Evolutionary conservation across 805 yeast genomes (phyloP), one percentile per base, ranked within the genome.

Genomic region (Candida maesae): DNA sequence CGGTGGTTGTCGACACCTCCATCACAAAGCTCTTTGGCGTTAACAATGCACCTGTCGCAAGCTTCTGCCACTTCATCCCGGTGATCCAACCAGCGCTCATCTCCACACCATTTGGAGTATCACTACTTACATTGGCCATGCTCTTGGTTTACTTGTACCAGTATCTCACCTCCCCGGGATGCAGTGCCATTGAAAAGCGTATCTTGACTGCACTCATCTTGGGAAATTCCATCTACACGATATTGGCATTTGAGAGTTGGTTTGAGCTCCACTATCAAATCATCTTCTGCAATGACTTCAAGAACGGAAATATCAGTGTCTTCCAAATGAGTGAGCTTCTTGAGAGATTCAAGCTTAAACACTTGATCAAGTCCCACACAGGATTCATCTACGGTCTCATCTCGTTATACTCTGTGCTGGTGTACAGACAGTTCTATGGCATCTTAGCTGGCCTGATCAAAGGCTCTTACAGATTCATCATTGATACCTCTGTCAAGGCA

Each of bases 281-380:
- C 12, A 43, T 55, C 18, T 33, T 53, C 16, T 57, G 61, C 41
- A 57, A 57, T 39, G 58, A 57, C 14, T 57, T 54, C 42, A 57
- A 55, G 38, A 55, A 55, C 29, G 61, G 61, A 1, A 23, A 32
- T 5, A 33, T 47, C n/a, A 55, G 50, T 25, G 17, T 57, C 18
- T 57, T 48, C 37, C 56, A 54, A 33, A 51, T 54, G 11, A 42
- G 55, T 31, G 54, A 47, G 21, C 33, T 50, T 19, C 38, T 57
- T 24, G 58, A 57, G 33, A 36, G 29, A 4, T 52, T 50, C 37
- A 52, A 33, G 18, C 31, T 55, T 27, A 17, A n/a, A 1, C 46
- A 48, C 23, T 10, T 48, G 18, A 7, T 51, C 6, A 2, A 7
- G 3, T 3, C 25, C 3, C 21, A 27, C 30, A 13, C 19, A 16